Base-by-base conservation (phyloP, 768 basidiomycete species). In the Suillus tomentosus region DNA sequence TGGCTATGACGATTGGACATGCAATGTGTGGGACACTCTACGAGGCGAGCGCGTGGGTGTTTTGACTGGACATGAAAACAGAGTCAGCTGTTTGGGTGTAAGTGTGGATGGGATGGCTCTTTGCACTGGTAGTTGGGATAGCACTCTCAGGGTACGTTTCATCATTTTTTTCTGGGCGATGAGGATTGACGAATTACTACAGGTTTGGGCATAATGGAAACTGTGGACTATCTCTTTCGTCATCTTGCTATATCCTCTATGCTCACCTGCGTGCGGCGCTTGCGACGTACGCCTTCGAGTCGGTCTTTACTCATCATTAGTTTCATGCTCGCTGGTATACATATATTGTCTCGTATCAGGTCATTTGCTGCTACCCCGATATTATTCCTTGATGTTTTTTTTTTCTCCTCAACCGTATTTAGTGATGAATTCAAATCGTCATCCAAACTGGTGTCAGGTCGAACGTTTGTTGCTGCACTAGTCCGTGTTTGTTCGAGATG, bases 1-100 rank as follows among this genome's bases (percentile, higher is more conserved):
- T 68, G 96, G 96, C 48, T 99, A 99, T 75, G 96, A 99, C 77
- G 96, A 99, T 75, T 99, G 97, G 93, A 99, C 97, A 69, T 96
- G 95, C 82, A 99, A 99, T 74, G 96, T 99, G 60, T 99, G 96
- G 96, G 96, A 99, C 76, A 98, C 96, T 36, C 83, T 99, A 72
- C 97, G 96, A 78, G 97, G 97, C 62, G 96, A 99, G 77, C 92
- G 96, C 62, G 95, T 99, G 47, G 96, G 96, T 63, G 97, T 99
- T 60, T 79, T 99, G 66, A 94, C 95, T 43, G 96, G 97, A 19
- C 96, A 99, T 72, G 96, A 99, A 83, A 99, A 99, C 82, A 83
- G 96, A 67, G 95, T 99, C 69, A 93, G 91, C 73, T 99, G 97
- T 81, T 79, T 99, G 69, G 96, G 96, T 62, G 97, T 99, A 68